Conservation (phyloP, 805 yeast species). For the Ascoidea tarda region DNA sequence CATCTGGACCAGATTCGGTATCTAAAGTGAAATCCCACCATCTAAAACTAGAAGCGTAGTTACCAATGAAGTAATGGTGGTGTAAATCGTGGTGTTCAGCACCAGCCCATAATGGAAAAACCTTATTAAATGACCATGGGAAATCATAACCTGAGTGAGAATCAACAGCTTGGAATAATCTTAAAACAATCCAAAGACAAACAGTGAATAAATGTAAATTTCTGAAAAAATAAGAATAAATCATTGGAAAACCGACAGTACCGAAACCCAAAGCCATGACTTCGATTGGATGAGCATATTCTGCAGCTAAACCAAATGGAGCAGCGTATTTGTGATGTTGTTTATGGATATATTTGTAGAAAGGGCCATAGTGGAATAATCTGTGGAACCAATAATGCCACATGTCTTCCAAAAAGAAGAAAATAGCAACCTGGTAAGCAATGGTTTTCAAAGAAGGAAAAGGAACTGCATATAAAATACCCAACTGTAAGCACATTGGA, state of each 20-base stretch:
- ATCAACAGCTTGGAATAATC: constrained; percentile 94
- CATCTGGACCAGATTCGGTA: constrained; percentile 84
- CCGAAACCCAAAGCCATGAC: constrained; percentile 87
- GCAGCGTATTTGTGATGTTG: constrained; percentile 98
- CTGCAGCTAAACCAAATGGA: constrained; percentile 95
- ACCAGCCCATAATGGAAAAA: constrained; percentile 95
- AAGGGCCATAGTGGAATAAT: constrained; percentile 72
- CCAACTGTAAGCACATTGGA: constrained; percentile 73
- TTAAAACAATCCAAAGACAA: constrained; percentile 71
- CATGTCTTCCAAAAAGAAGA: constrained; percentile 79
- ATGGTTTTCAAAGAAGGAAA: constrained; percentile 59
- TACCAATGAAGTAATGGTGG: constrained; percentile 91
- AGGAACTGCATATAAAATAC: constrained; percentile 69
- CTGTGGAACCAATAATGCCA: constrained; percentile 98
- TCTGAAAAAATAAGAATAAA: constrained; percentile 64
- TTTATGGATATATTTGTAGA: constrained; percentile 89
- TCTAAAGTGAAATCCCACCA: constrained; percentile 86
- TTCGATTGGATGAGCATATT: constrained; percentile 94
- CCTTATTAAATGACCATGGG: constrained; percentile 90
- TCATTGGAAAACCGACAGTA: constrained; percentile 88
- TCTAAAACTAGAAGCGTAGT: constrained; percentile 88
- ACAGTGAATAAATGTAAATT: constrained; percentile 83
- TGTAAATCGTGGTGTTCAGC: constrained; percentile 98
- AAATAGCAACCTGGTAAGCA: constrained; percentile 51
- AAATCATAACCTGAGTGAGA: constrained; percentile 97